Evolutionary conservation across 164 flowering plant genomes (phyloP).

Genomic region (Chimonanthus praecox): DNA sequence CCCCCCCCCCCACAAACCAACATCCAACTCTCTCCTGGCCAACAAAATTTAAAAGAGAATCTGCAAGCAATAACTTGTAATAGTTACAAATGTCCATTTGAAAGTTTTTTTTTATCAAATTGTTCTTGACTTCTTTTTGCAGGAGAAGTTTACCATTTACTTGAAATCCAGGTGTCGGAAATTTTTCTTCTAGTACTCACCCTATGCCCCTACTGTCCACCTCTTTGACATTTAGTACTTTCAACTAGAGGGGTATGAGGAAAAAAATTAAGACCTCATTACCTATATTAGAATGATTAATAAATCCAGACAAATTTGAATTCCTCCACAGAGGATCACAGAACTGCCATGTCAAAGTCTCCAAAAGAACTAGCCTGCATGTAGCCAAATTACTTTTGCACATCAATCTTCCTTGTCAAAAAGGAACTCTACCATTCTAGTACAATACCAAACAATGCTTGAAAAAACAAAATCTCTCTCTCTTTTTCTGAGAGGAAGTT

Average conservation of each 20-base stretch:
- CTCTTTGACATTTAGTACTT: not conserved
- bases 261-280: not conserved
- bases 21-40: no score
- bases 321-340: not conserved
- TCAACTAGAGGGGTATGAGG: not conserved
- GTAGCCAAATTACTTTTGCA: not conserved
- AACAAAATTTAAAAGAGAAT: no score
- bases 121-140: no score
- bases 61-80: no score
- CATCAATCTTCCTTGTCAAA: not conserved
- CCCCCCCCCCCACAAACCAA: no score
- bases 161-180: no score
- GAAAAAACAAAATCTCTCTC: not conserved
- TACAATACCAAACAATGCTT: not conserved
- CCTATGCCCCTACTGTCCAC: no score
- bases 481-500: not conserved
- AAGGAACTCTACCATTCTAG: not conserved
- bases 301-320: not conserved
- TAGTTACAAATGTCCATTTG: no score
- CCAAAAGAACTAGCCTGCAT: not conserved
- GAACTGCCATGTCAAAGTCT: not conserved
- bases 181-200: not conserved
- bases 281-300: not conserved
- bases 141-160: no score
- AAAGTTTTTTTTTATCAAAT: no score